Percentiles rank a stretch among this genome's conserved stretches.
These are phyloP conservation scores for Nigrospora osmanthi DNA, from an alignment of 2,329 filamentous ascomycete genomes.

Conservation along the genomic window DNA sequence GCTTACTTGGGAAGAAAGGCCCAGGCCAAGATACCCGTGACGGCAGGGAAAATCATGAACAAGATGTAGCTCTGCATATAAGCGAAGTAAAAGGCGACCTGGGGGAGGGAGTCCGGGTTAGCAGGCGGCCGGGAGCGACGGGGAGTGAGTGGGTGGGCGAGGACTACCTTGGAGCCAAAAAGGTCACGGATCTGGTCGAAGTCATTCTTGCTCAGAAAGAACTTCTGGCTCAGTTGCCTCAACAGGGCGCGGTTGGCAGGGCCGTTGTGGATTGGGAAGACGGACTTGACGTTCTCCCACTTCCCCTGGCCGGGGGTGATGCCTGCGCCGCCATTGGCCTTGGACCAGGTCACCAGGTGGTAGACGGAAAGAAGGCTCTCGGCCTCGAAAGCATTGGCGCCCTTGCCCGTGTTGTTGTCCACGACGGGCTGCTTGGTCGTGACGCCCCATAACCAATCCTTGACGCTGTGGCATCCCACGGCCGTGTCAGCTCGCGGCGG, in stretches of 20 bases:
- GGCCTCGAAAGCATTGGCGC: constrained; percentile 46
- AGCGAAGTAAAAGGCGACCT: constrained; percentile 76
- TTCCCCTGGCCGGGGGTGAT: constrained; percentile 49
- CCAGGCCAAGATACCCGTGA: constrained; percentile 62
- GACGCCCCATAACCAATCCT: constrained; percentile 69
- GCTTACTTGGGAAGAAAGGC: constrained; percentile 52
- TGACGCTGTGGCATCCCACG: constrained; percentile 41
- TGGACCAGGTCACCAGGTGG: constrained; percentile 54
- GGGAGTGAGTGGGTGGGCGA: too few relatives aligned
- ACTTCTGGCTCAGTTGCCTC: constrained; percentile 43
- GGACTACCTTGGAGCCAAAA: constrained; percentile 48
- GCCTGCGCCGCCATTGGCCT: constrained; percentile 52
- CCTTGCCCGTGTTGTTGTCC: constrained; percentile 36
- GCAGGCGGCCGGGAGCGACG: too few relatives aligned
- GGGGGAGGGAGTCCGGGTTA: not conserved
- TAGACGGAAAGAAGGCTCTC: constrained; percentile 66
- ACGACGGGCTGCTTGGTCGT: constrained; percentile 53
- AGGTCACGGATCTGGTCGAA: constrained; percentile 54
- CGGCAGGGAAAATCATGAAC: constrained; percentile 63
- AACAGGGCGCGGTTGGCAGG: constrained; percentile 47
- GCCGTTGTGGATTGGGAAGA: constrained; percentile 57
- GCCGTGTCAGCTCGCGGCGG: not conserved
- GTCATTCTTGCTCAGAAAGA: constrained; percentile 40
- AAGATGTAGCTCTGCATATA: constrained; percentile 70
- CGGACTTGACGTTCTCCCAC: constrained; percentile 52